Evolutionary conservation across 2,329 filamentous ascomycete genomes (phyloP), one percentile per base, ranked within the genome.

Genomic region (Fusarium nisikadoi): DNA sequence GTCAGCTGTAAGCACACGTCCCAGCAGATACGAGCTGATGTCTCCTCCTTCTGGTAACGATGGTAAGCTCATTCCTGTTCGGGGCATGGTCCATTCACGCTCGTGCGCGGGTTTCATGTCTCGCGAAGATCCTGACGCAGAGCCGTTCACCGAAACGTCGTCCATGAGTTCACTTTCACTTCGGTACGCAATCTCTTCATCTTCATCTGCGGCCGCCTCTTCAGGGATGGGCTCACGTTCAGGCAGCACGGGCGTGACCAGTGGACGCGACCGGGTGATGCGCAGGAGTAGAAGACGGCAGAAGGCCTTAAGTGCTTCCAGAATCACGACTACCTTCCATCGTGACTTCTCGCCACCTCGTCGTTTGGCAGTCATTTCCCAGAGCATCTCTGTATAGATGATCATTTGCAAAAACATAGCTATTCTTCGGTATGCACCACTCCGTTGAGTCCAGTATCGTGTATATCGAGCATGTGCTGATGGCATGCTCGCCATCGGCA

Each of bases 331-430:
- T 0, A 97, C 90, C 56, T 93, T 91, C 96, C 96, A 99, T 35
- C 94, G 90, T 31, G 92, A 83, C 77, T 89, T 90, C 81, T 97
- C 89, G 47, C 92, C 94, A 23, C 94, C 93, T 70, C 91, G 91
- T 53, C 95, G 89, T 82, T 97, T 97, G 33, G 95, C 95, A 33
- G 93, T 90, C 96, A 99, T 99, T 81, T 99, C 96, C 88, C 95
- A 96, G n/a, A 99, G 84, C 35, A 99, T 86, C 83, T 99, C 94
- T 0, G 95, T 97, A 79, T 98, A 98, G 75, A 96, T 93, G 31
- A 98, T 93, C 83, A 97, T 92, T 80, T 97, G 94, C 53, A 99
- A 85, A 8, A 94, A 85, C 72, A 95, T 87, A 43, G 95, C 95
- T 60, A 97, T 90, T 65, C 93, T 89, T 65, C 92, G 90, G 81